Percentiles rank a stretch among this genome's conserved stretches.
phyloP scores from a whole-genome alignment of 805 yeast genomes.

The Sugiyamaella smithiae region DNA sequence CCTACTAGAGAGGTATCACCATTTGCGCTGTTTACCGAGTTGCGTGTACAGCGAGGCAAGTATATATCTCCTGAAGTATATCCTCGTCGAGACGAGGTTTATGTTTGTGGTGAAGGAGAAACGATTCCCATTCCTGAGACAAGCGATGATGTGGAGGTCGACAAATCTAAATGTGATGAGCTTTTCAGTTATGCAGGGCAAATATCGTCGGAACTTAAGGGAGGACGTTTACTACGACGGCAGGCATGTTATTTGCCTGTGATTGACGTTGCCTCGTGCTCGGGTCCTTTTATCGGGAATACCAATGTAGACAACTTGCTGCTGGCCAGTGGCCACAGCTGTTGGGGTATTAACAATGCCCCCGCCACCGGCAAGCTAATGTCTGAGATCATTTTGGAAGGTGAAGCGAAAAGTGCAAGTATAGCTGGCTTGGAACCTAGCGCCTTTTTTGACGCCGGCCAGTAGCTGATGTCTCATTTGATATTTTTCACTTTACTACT shows the following conservation, averaged over 20 bases:
- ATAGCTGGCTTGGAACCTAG: conserved; percentile 82
- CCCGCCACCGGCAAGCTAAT: conserved; percentile 94
- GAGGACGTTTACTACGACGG: conserved; percentile 72
- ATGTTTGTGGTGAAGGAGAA: conserved; percentile 97
- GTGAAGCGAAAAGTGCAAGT: conserved; percentile 73
- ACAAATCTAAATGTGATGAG: conserved; percentile 82
- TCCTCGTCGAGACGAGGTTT: conserved; percentile 92
- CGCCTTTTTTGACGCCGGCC: conserved; percentile 59
- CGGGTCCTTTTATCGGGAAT: conserved; percentile 93
- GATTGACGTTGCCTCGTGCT: conserved; percentile 83
- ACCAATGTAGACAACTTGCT: conserved; percentile 78
- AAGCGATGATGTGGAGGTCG: conserved; percentile 89
- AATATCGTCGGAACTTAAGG: conserved; percentile 62
- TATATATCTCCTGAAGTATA: conserved; percentile 86
- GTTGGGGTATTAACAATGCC: conserved; percentile 99
- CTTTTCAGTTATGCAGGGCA: conserved; percentile 77
- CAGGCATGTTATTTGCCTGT: conserved; percentile 98
- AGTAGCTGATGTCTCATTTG: too few species aligned
- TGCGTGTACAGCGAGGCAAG: conserved; percentile 57
- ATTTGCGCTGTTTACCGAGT: conserved; percentile 89
- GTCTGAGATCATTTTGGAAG: conserved; percentile 85
- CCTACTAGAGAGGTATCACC: conserved; percentile 86
- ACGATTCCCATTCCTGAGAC: conserved; percentile 91
- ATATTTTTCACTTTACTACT: too few species aligned
- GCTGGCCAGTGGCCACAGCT: conserved; percentile 90